Percentiles rank a stretch among this genome's conserved stretches.
Evolutionary conservation across 345 rosid genomes (phyloP).

Genomic region (Murraya koenigii): DNA sequence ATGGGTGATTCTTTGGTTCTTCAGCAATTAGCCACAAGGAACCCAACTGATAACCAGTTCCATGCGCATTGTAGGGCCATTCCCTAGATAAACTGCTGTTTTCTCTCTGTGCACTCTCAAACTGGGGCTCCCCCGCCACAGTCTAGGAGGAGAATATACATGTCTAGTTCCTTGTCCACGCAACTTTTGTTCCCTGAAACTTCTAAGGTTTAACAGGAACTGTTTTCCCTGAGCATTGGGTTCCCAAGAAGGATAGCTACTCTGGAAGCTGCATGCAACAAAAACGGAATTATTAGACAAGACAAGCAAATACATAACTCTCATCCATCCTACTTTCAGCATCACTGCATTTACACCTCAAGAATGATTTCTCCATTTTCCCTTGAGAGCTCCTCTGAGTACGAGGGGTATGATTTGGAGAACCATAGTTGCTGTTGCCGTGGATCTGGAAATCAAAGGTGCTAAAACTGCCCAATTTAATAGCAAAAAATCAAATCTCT

Average conservation of each 20-base stretch:
- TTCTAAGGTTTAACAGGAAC: conserved; percentile 63
- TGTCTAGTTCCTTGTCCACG: conserved; percentile 47
- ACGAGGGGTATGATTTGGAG: conserved; percentile 52
- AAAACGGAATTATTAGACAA: neutral
- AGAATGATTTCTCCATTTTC: conserved; percentile 96
- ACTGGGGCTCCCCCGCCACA: conserved; percentile 47
- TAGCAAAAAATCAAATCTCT: neutral
- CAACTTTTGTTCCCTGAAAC: conserved; percentile 75
- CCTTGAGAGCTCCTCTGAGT: conserved; percentile 88
- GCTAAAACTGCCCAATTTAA: conserved; percentile 63
- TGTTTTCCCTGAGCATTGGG: conserved; percentile 79
- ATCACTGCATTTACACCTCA: conserved; percentile 55
- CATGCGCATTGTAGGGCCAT: conserved; percentile 30
- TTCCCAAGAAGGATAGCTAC: conserved; percentile 88
- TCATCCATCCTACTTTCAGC: neutral
- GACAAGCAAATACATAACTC: neutral
- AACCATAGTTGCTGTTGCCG: conserved; percentile 86
- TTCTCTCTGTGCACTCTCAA: conserved; percentile 38
- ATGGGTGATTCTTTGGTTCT: conserved; percentile 71
- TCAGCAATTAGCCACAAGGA: conserved; percentile 68
- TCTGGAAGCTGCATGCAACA: conserved; percentile 86
- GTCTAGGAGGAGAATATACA: conserved; percentile 38
- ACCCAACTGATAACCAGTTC: conserved; percentile 40
- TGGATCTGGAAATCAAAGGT: conserved; percentile 79
- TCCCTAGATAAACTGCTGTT: conserved; percentile 49